phyloP scores from a whole-genome alignment of 768 basidiomycete genomes.

The Hortiboletus flavorubellus region DNA sequence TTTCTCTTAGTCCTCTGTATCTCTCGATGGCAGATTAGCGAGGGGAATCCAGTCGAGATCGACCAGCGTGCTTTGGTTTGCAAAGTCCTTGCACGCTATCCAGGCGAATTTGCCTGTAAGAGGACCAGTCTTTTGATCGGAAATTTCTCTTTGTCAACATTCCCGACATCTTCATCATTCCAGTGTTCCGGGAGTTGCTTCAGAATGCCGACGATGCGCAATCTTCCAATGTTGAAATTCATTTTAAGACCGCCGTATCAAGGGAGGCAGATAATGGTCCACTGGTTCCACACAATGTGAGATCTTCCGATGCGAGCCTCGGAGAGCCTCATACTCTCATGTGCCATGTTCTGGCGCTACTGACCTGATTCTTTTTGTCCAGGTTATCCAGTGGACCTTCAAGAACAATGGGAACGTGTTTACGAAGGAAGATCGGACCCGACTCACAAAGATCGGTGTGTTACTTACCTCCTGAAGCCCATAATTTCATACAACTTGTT shows the following conservation, averaged over 20 bases:
- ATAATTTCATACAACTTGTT: background rate
- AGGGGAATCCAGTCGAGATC: slow-evolving; percentile 73
- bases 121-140: too few relatives aligned
- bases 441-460: slow-evolving; percentile 85
- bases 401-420: slow-evolving; percentile 85
- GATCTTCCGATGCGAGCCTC: slow-evolving; percentile 13
- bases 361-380: background rate
- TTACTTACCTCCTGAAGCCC: background rate
- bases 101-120: slow-evolving; percentile 81
- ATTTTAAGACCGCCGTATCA: slow-evolving; percentile 62
- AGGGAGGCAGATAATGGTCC: background rate
- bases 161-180: background rate
- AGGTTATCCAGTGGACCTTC: slow-evolving; percentile 82
- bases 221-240: slow-evolving; percentile 69
- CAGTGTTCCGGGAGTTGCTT: slow-evolving; percentile 76
- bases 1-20: too few relatives aligned
- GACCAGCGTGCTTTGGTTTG: slow-evolving; percentile 91
- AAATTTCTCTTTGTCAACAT: background rate
- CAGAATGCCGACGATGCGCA: slow-evolving; percentile 96
- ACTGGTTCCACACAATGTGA: too few relatives aligned
- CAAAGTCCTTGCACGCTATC: slow-evolving; percentile 92
- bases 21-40: slow-evolving; percentile 43
- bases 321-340: background rate
- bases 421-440: slow-evolving; percentile 80
- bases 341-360: too few relatives aligned